phyloP scores from a whole-genome alignment of 176 grass and related monocot species.

The Elaeis guineensis region DNA sequence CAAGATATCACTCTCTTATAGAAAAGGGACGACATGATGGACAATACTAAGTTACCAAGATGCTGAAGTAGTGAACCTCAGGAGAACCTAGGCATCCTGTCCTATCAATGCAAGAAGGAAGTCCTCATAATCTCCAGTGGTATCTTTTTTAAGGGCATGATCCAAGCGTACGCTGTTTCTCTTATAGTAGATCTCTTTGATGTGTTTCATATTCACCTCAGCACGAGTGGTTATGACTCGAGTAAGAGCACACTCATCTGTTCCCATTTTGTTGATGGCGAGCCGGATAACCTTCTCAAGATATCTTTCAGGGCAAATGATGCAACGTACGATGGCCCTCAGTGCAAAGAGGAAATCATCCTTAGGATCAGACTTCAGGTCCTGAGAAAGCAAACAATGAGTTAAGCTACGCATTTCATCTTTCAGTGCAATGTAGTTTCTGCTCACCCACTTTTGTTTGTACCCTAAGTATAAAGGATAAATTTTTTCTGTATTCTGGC shows the following conservation, averaged over 20 bases:
- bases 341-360: constrained; percentile 72
- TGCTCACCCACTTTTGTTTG: no score
- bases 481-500: no score
- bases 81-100: constrained; percentile 14
- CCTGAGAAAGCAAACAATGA: constrained; percentile 18
- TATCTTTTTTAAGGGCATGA: constrained; percentile 45
- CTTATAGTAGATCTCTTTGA: constrained; percentile 76
- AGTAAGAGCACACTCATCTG: constrained; percentile 70
- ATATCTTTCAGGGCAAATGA: constrained; percentile 64
- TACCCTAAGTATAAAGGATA: no score
- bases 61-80: no score
- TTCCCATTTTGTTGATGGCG: constrained; percentile 54
- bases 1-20: no score
- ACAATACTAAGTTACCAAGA: no score
- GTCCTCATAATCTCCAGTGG: constrained; percentile 64
- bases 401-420: no score
- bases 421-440: no score
- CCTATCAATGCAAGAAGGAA: constrained; percentile 80
- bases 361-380: constrained; percentile 82
- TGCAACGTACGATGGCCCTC: constrained; percentile 55
- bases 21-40: no score
- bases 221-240: constrained; percentile 74
- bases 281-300: constrained; percentile 69
- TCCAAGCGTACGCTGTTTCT: constrained; percentile 61
- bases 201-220: constrained; percentile 69